Evolutionary conservation across 1,284 basidiomycete genomes (phyloP).

Genomic region (Sporisorium iseilematis-ciliati): DNA sequence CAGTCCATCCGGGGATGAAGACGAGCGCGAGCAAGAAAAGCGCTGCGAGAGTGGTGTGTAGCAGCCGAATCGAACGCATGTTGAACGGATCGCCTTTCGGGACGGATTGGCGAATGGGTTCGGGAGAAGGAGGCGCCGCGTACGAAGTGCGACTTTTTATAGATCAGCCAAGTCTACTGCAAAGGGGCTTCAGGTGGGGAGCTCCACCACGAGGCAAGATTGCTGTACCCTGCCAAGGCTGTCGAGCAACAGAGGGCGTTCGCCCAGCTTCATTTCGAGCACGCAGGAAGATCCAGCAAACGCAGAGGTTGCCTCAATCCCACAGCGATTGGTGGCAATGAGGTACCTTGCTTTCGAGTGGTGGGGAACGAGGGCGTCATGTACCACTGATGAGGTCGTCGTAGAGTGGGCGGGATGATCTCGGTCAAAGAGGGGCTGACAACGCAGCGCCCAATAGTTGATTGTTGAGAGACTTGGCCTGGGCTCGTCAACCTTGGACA

Average conservation of each 20-base stretch:
- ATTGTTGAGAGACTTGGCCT: slow-evolving; percentile 47
- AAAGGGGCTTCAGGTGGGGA: slow-evolving; percentile 14
- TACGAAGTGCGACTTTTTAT: neutral
- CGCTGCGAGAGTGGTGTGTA: neutral
- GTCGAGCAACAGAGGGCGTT: slow-evolving; percentile 41
- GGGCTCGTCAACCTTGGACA: neutral
- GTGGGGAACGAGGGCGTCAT: neutral
- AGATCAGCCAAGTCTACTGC: neutral
- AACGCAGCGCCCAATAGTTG: slow-evolving; percentile 65
- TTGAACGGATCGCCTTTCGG: neutral
- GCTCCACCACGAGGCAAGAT: slow-evolving; percentile 28
- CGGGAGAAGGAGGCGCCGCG: neutral
- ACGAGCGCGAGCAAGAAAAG: neutral
- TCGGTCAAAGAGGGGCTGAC: slow-evolving; percentile 50
- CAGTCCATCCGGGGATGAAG: neutral
- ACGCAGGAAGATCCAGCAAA: slow-evolving; percentile 62
- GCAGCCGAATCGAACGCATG: neutral
- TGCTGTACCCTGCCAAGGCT: slow-evolving; percentile 24
- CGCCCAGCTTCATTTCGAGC: slow-evolving; percentile 32
- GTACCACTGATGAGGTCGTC: neutral
- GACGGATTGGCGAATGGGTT: neutral
- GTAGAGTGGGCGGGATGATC: neutral
- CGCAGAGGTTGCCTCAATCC: slow-evolving; percentile 38
- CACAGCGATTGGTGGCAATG: slow-evolving; percentile 59
- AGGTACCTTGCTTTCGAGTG: slow-evolving; percentile 34